Base-by-base conservation (phyloP, 768 basidiomycete species). In the Leccinum subgranulosum region DNA sequence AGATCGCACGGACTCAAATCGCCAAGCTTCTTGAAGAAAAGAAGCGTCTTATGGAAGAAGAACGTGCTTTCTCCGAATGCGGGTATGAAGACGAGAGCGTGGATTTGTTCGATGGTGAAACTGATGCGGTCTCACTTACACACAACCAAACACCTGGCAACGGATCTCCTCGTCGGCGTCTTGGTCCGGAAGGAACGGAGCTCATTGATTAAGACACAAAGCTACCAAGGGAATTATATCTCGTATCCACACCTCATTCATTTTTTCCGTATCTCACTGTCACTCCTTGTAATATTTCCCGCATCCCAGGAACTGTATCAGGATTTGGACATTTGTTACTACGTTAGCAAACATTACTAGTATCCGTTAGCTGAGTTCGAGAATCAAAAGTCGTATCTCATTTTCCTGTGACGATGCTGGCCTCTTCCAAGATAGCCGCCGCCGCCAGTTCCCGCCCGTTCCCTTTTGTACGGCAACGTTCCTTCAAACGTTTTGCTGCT, bases 121-220 rank as follows among this genome's bases (percentile, higher is more conserved):
- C 23, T 21, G 9, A 39, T 23, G 28, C 36, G 14, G 27, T 7
- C 9, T 45, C 48, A 23, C 55, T 4, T 36, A 54, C 31, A 51
- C n/a, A 11, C 49, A 6, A 41, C 29, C 27, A 10, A n/a, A 15
- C 39, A 15, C 23, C 33, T n/a, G n/a, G n/a, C 21, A 51, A 41
- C 6, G 54, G 36, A 28, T 17, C 36, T 10, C 10, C 3, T n/a
- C 36, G 45, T 46, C 57, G 41, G 43, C 58, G 59, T 39, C 51
- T 70, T 6, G 69, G 69, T 4, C 66, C 61, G 1, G 57, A 63
- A 14, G 69, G 62, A 31, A 70, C 69, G 12, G 64, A 66, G 9
- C 65, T 70, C 28, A 54, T 70, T 43, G 47, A 60, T 21, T 64
- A 51, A 14, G 17, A 7, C 2, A 19, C 19, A 5, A 43, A 10